Evolutionary conservation across 2,329 filamentous ascomycete genomes (phyloP), one percentile per base, ranked within the genome.

Genomic region (Aspergillus bombycis): DNA sequence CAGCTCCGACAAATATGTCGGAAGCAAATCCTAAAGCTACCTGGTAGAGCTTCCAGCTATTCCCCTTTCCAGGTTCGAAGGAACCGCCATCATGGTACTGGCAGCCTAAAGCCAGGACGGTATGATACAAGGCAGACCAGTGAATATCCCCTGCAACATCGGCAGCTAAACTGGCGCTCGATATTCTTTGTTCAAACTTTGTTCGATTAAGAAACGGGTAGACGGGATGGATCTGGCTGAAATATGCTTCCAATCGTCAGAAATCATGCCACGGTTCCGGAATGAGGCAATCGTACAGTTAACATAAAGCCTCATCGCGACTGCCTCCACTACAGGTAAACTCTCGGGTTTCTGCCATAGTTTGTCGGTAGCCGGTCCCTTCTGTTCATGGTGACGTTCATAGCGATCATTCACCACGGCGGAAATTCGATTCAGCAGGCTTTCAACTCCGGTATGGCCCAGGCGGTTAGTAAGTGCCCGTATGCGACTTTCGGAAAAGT

Each of bases 91-190:
- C 71, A 16, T 71, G 62, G 36, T 77, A 73, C 57, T 77, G 76
- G 30, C 72, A 77, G 6, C 79, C 79, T 1, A 81, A 63, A 2
- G 79, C 79, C 4, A 81, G 64, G 19, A 74, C 60, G 11, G 70
- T 62, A 4, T 80, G 69, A 64, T 81, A 82, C 1, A 82, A 64
- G 5, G 76, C 75, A 0, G 72, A 74, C 73, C 76, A 71, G 83
- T 81, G 80, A 69, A 85, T 30, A 82, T 87, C 68, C 68, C 86
- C 1, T 75, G 86, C 45, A 83, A 88, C 65, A 83, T 82, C 0
- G 60, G 81, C 11, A 73, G 86, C 46, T 85, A 84, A 1, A 65
- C 83, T 7, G 28, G 74, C 10, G 77, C 87, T 34, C 83, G 85
- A 16, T 30, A 71, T 73, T 28, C 71, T 70, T 0, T 68, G 56